These are phyloP conservation scores for Colletotrichum sp. DNA, from an alignment of 2,329 filamentous ascomycete species.

Conservation along the genomic window DNA sequence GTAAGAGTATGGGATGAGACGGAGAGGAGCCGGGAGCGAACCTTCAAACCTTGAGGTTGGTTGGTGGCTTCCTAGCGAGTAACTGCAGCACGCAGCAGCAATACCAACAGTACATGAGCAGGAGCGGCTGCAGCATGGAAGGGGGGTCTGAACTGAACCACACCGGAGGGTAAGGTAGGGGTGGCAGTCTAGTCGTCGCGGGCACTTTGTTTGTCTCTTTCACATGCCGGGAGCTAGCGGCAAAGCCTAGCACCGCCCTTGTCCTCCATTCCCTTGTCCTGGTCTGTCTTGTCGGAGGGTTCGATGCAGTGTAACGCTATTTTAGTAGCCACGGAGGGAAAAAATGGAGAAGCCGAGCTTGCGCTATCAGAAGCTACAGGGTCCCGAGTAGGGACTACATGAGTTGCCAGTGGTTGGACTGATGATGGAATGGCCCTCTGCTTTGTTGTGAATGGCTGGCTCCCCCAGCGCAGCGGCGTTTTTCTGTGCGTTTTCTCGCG, in stretches of 20 bases:
- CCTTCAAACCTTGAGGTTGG: constrained; percentile 17
- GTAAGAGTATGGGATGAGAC: constrained; percentile 20
- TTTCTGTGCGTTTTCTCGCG: neutral
- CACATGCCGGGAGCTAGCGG: constrained; percentile 18
- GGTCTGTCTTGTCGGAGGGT: constrained; percentile 9
- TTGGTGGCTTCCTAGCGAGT: constrained; percentile 4
- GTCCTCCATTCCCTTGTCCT: constrained; percentile 10
- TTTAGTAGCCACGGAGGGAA: neutral
- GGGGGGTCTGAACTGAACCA: constrained; percentile 11
- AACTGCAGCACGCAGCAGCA: neutral
- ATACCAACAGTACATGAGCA: neutral
- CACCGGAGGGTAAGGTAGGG: neutral
- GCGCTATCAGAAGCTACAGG: constrained; percentile 17
- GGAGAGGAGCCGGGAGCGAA: constrained; percentile 21
- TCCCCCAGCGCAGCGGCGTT: neutral
- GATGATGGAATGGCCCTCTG: constrained; percentile 13
- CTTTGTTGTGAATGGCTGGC: neutral
- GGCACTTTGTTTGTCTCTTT: constrained; percentile 13
- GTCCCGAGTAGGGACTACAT: neutral
- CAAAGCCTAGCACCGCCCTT: constrained; percentile 8
- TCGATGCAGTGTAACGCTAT: constrained; percentile 16
- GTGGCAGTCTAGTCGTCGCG: neutral
- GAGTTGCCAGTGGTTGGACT: constrained; percentile 4
- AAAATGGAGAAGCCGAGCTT: constrained; percentile 18
- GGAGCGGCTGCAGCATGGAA: neutral